Evolutionary conservation across 371 early-diverging fungal species (phyloP).

Genomic region (Mortierella sp.): DNA sequence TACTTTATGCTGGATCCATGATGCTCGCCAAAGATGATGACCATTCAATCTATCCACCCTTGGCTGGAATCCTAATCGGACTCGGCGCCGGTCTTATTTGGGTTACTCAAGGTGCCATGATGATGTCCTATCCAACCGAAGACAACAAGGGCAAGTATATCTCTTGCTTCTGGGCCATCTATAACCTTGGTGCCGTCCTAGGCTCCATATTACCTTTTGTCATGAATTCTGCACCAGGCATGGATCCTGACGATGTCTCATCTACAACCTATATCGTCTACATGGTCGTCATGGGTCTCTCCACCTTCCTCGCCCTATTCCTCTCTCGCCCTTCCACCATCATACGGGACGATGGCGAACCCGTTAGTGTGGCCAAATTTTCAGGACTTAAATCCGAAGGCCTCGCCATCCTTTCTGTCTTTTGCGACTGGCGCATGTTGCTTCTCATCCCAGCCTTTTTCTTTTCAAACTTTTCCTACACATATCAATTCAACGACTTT

Average conservation of each 20-base stretch:
- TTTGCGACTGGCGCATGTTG: conserved; percentile 75
- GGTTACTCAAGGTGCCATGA: conserved; percentile 87
- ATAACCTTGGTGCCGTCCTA: conserved; percentile 73
- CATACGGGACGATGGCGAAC: conserved; percentile 71
- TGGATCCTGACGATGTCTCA: conserved; percentile 55
- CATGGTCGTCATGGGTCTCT: conserved; percentile 74
- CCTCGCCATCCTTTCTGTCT: conserved; percentile 70
- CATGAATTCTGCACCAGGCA: conserved; percentile 61
- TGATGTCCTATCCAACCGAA: conserved; percentile 87
- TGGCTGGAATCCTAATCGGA: conserved; percentile 79
- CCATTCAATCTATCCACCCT: conserved; percentile 61
- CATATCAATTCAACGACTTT: conserved; percentile 75
- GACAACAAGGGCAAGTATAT: conserved; percentile 83
- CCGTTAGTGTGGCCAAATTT: conserved; percentile 66
- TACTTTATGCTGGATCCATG: conserved; percentile 69
- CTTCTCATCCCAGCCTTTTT: conserved; percentile 77
- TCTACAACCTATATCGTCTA: conserved; percentile 71
- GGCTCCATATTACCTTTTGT: conserved; percentile 80
- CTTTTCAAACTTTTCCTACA: conserved; percentile 84
- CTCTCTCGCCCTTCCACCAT: conserved; percentile 74
- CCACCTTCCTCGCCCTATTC: conserved; percentile 64
- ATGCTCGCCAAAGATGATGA: conserved; percentile 65
- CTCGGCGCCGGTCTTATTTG: conserved; percentile 72
- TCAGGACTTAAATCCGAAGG: conserved; percentile 67
- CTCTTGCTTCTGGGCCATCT: conserved; percentile 85